These are phyloP conservation scores for Colletotrichum limetticola DNA, from an alignment of 2,329 filamentous ascomycete species.

Conservation along the genomic window DNA sequence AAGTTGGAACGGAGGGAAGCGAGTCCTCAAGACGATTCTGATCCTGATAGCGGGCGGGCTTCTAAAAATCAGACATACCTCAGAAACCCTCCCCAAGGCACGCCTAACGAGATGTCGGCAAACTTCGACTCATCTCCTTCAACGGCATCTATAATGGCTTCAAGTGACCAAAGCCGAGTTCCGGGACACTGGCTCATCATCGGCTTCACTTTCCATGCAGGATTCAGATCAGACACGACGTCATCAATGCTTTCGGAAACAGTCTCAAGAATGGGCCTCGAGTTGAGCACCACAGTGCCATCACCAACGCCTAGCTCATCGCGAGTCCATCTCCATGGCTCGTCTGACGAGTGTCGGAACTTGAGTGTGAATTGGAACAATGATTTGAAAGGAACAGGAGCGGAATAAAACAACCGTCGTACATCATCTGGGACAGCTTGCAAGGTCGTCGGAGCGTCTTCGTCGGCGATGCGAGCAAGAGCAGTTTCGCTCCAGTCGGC, in stretches of 20 bases:
- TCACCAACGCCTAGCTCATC: conserved; percentile 72
- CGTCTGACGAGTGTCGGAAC: conserved; percentile 64
- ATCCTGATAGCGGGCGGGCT: not conserved
- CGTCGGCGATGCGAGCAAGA: conserved; percentile 43
- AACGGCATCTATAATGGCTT: conserved; percentile 65
- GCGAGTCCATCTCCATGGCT: conserved; percentile 77
- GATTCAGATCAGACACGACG: conserved; percentile 68
- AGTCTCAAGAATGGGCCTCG: conserved; percentile 40
- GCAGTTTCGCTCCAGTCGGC: conserved; percentile 64
- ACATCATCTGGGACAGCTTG: conserved; percentile 43
- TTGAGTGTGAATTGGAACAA: conserved; percentile 76
- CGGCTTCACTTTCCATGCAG: conserved; percentile 63
- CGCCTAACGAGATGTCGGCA: conserved; percentile 68
- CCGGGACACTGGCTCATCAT: conserved; percentile 73
- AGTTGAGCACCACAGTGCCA: conserved; percentile 67
- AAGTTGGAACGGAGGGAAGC: too few species aligned
- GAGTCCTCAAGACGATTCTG: not conserved
- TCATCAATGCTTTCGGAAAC: conserved; percentile 57
- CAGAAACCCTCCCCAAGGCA: conserved; percentile 66
- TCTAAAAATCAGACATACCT: conserved; percentile 51
- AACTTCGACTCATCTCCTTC: conserved; percentile 67
- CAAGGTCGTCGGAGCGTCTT: conserved; percentile 60
- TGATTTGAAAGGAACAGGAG: conserved; percentile 54
- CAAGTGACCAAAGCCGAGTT: conserved; percentile 78
- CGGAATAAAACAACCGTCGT: conserved; percentile 27